These are phyloP conservation scores for Dendrobium huoshanense DNA, from an alignment of 106 monocot genomes.

Conservation along the genomic window DNA sequence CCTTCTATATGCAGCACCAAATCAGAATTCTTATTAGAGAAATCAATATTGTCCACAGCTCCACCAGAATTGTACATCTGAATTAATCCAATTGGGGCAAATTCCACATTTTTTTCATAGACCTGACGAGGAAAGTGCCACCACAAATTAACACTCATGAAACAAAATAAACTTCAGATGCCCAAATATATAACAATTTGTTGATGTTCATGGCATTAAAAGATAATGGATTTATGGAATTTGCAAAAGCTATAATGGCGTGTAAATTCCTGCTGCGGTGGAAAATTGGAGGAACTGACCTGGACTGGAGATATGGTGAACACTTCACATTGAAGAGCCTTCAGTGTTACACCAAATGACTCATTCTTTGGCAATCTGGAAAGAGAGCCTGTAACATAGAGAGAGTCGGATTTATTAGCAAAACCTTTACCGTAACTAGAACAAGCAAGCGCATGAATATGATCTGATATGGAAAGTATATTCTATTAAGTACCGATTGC, in stretches of 20 bases:
- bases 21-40: background rate
- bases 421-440: background rate
- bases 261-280: background rate
- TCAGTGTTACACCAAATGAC: slow-evolving; percentile 24
- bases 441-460: background rate
- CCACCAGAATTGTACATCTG: slow-evolving; percentile 52
- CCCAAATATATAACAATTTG: background rate
- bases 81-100: slow-evolving; percentile 38
- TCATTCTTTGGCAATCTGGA: slow-evolving; percentile 24
- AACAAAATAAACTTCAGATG: background rate
- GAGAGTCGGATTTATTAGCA: background rate
- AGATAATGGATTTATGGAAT: background rate
- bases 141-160: background rate
- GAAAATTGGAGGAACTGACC: slow-evolving; percentile 7
- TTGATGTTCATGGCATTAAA: background rate
- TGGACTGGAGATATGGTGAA: slow-evolving; percentile 47
- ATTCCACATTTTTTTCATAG: slow-evolving; percentile 19
- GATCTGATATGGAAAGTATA: background rate
- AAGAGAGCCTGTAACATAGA: slow-evolving; percentile 24
- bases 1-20: slow-evolving; percentile 19
- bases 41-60: slow-evolving; percentile 23
- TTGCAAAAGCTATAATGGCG: background rate
- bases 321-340: slow-evolving; percentile 34
- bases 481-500: background rate
- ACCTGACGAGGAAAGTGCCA: slow-evolving; percentile 3